A percentile compares a stretch with the other conserved stretches of the same genome.
Conservation (phyloP, 345 rosid species). For the Geranium brycei region DNA sequence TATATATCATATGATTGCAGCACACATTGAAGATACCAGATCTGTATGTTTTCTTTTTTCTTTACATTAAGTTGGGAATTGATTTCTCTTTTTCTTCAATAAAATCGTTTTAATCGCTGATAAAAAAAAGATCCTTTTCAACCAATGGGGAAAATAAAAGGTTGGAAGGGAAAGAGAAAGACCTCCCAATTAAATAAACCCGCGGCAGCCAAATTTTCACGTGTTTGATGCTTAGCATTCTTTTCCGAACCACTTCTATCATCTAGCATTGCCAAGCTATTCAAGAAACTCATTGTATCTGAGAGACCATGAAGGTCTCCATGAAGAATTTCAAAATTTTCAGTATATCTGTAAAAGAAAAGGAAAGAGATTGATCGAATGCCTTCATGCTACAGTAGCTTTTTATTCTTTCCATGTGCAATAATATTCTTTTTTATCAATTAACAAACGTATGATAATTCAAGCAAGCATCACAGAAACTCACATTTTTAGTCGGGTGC, state of each 20-base stretch:
- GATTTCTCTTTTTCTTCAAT: too few relatives aligned
- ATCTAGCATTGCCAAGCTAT: conserved; percentile 64
- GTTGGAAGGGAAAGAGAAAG: conserved; percentile 2
- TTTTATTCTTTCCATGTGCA: neutral
- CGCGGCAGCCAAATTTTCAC: conserved; percentile 90
- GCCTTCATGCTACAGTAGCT: too few relatives aligned
- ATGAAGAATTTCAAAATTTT: conserved; percentile 83
- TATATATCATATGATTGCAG: neutral
- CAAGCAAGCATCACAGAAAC: conserved; percentile 13
- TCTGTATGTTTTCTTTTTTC: too few relatives aligned
- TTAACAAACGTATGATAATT: neutral
- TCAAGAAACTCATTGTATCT: conserved; percentile 70
- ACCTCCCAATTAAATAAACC: conserved; percentile 97
- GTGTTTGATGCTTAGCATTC: conserved; percentile 57
- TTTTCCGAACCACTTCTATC: conserved; percentile 33
- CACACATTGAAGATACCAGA: neutral
- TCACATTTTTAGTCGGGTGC: conserved; percentile 29
- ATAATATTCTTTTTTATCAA: too few relatives aligned
- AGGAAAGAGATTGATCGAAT: conserved; percentile 11
- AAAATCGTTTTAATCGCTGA: too few relatives aligned
- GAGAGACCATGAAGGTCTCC: conserved; percentile 79
- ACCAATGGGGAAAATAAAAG: neutral
- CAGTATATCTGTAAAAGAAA: conserved; percentile 30
- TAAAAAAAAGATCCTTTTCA: neutral
- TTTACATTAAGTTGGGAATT: neutral